Conservation (phyloP, 441 rosid genomes). For the Adansonia gregorii region DNA sequence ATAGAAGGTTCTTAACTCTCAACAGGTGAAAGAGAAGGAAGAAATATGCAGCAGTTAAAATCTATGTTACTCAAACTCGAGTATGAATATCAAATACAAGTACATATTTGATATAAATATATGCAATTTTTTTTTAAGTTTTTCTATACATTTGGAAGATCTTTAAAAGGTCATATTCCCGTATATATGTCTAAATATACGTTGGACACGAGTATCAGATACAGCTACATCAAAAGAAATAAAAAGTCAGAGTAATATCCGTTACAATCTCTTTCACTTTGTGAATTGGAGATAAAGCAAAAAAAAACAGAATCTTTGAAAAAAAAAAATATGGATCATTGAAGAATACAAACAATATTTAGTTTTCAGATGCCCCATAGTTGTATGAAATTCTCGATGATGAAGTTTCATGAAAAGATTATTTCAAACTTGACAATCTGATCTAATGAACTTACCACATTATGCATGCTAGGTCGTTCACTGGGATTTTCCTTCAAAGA, state of each 20-base stretch:
- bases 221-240: no score
- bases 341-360: constrained; percentile 1
- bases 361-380: background rate
- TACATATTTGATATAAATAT: no score
- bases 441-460: constrained; percentile 41
- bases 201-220: no score
- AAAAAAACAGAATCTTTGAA: background rate
- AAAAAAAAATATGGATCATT: background rate
- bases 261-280: constrained; percentile 12
- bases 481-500: constrained; percentile 51
- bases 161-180: no score
- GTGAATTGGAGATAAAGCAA: background rate
- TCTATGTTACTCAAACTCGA: no score
- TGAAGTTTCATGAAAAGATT: constrained; percentile 36
- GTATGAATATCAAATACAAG: no score
- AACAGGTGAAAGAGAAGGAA: background rate
- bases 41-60: background rate
- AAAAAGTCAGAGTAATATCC: no score
- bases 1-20: background rate
- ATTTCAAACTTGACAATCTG: constrained; percentile 53
- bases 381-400: background rate
- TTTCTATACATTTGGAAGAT: no score
- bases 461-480: constrained; percentile 53
- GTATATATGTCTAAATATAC: no score
- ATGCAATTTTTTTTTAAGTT: no score